phyloP scores from a whole-genome alignment of 768 basidiomycete species.

The Mycena metata region DNA sequence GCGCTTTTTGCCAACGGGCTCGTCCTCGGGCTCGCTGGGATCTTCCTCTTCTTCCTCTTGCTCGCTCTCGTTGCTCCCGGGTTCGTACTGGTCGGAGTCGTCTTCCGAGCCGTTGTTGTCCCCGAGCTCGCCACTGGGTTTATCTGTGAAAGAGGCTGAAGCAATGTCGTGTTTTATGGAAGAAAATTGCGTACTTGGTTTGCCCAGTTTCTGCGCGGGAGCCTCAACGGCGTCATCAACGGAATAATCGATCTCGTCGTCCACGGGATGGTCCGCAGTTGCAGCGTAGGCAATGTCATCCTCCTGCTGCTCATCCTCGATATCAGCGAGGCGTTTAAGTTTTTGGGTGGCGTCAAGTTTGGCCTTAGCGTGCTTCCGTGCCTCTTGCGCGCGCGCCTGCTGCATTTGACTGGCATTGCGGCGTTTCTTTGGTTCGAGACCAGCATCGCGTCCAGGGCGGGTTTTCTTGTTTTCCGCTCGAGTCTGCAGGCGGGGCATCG shows the following conservation, averaged over 20 bases:
- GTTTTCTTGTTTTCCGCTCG: neutral
- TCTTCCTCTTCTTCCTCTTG: too few species aligned
- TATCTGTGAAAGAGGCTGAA: too few species aligned
- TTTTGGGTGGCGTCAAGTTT: neutral
- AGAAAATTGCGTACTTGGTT: conserved; percentile 2
- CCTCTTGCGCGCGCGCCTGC: neutral
- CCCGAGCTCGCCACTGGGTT: neutral
- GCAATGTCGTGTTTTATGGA: neutral
- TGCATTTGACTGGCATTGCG: neutral
- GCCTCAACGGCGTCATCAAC: too few species aligned
- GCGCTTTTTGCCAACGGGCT: neutral
- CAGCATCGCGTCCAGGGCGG: conserved; percentile 7
- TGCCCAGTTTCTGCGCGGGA: too few species aligned
- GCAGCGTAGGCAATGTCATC: neutral
- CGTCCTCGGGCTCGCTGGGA: neutral
- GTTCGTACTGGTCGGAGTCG: neutral
- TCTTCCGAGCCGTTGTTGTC: neutral
- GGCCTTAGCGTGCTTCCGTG: neutral
- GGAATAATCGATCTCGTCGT: too few species aligned
- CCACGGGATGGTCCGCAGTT: conserved; percentile 2
- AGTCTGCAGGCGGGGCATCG: conserved; percentile 6
- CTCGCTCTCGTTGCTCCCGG: neutral
- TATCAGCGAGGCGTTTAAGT: neutral
- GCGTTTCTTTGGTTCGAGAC: neutral
- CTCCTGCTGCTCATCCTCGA: conserved; percentile 18